Evolutionary conservation across 768 basidiomycete genomes (phyloP), one percentile per base, ranked within the genome.

Genomic region (Sarcodon sp.): DNA sequence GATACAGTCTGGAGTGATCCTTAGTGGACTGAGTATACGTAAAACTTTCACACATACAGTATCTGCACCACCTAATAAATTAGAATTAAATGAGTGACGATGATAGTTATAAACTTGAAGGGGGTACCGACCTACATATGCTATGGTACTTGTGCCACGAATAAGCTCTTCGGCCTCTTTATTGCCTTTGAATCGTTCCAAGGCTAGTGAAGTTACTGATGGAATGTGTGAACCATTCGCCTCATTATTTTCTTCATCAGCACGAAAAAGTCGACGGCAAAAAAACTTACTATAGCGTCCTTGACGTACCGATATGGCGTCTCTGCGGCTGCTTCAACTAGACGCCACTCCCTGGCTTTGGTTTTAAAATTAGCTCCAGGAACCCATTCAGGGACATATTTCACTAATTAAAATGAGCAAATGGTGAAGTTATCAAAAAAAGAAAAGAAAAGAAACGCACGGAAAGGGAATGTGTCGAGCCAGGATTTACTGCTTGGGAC

Each of bases 151-250:
- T 35, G 79, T 75, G 77, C 81, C 82, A 58, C 80, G 83, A 49
- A 85, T 66, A 51, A 76, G 71, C 44, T 70, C 62, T 50, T 83
- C 79, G 50, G 81, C 79, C 49, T 80, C 75, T 4, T 63, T 60
- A 43, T 62, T 72, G 33, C 77, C 55, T 9, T 65, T 60, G 55
- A 71, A 74, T 16, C 63, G 67, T 54, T 82, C 71, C 21, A 84
- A 68, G 49, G 79, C 59, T 21, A 68, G 66, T 16, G 79, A 79
- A 1, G 75, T 72, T 57, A 79, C 81, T 6, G 80, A 84, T 12
- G 67, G 57, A 15, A 67, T 60, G 21, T 72, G 74, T n/a, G 67
- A 71, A 13, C 81, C 80, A 48, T 73, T 69, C 33, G 69, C 71
- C 83, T 86, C 21, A 27, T 27, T 4, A 27, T 27, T 27, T 2